These are phyloP conservation scores for Evansstolkia leycettana DNA, from an alignment of 495 filamentous ascomycete genomes.

Conservation along the genomic window DNA sequence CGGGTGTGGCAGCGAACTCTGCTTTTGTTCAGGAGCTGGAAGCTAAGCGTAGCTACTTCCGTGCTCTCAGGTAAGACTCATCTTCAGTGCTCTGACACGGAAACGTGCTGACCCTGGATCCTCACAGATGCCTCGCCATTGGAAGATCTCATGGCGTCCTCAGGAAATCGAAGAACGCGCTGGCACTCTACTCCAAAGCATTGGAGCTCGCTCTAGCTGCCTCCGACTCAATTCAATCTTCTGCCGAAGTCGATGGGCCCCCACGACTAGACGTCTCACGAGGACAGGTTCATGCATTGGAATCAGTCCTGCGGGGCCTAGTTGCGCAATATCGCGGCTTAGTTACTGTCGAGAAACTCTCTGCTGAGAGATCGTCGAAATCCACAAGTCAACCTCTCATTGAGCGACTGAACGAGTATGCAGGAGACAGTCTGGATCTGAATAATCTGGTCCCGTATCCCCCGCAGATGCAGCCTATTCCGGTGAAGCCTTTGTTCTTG, in stretches of 20 bases:
- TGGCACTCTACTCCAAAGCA: slow-evolving; percentile 70
- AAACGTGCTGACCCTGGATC: not conserved
- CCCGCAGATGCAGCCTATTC: slow-evolving; percentile 67
- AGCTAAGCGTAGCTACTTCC: slow-evolving; percentile 71
- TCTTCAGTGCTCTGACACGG: not conserved
- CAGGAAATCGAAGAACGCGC: slow-evolving; percentile 59
- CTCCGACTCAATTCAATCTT: slow-evolving; percentile 22
- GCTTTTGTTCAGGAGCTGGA: slow-evolving; percentile 63
- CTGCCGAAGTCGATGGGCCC: slow-evolving; percentile 16
- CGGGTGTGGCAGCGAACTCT: slow-evolving; percentile 81
- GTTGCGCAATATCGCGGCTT: slow-evolving; percentile 70
- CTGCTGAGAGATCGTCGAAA: slow-evolving; percentile 16
- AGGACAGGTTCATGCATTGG: slow-evolving; percentile 42
- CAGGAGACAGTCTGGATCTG: slow-evolving; percentile 53
- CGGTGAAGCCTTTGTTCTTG: slow-evolving; percentile 91
- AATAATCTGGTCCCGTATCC: slow-evolving; percentile 76
- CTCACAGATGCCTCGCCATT: slow-evolving; percentile 64
- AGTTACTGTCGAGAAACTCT: slow-evolving; percentile 60
- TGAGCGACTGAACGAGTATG: slow-evolving; percentile 63
- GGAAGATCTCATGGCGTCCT: slow-evolving; percentile 72
- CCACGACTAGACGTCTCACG: slow-evolving; percentile 50
- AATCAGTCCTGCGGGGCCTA: slow-evolving; percentile 47
- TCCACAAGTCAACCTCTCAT: slow-evolving; percentile 41
- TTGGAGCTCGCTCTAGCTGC: slow-evolving; percentile 36
- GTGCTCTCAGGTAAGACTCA: slow-evolving; percentile 60